A percentile compares a stretch with the other conserved stretches of the same genome.
Conservation (phyloP, 2,329 filamentous ascomycete species). For the Talaromyces sp. region DNA sequence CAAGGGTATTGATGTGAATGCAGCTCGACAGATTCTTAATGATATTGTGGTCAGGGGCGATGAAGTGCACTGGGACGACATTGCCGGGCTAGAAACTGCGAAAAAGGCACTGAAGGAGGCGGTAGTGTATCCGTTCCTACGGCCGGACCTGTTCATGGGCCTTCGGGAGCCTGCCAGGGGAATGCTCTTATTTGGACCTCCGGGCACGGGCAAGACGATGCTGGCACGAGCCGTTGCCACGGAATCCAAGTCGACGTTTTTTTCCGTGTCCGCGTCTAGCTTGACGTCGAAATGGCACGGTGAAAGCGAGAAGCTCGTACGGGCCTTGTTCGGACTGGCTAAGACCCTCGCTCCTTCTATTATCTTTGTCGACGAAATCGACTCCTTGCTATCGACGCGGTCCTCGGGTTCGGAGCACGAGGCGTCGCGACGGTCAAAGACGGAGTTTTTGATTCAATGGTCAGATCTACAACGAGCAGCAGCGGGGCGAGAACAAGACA, state of each 20-base stretch:
- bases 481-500: constrained; percentile 67
- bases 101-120: constrained; percentile 91
- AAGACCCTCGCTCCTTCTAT: constrained; percentile 87
- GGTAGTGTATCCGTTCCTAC: constrained; percentile 92
- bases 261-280: constrained; percentile 91
- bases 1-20: constrained; percentile 70
- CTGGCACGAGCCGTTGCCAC: constrained; percentile 89
- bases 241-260: constrained; percentile 90
- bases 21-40: constrained; percentile 88
- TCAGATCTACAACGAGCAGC: constrained; percentile 88
- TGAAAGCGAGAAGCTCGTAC: constrained; percentile 92
- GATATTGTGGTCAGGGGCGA: constrained; percentile 94
- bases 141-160: constrained; percentile 93
- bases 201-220: constrained; percentile 99
- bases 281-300: constrained; percentile 94
- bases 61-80: constrained; percentile 89
- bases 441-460: constrained; percentile 97
- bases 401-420: constrained; percentile 79
- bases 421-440: constrained; percentile 89
- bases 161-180: constrained; percentile 87
- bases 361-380: constrained; percentile 98
- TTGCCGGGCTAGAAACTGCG: constrained; percentile 82
- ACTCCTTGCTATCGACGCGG: constrained; percentile 80
- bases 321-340: constrained; percentile 84
- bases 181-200: constrained; percentile 93